Conservation (phyloP, 2,329 filamentous ascomycete genomes). For the Colletotrichum tanaceti region DNA sequence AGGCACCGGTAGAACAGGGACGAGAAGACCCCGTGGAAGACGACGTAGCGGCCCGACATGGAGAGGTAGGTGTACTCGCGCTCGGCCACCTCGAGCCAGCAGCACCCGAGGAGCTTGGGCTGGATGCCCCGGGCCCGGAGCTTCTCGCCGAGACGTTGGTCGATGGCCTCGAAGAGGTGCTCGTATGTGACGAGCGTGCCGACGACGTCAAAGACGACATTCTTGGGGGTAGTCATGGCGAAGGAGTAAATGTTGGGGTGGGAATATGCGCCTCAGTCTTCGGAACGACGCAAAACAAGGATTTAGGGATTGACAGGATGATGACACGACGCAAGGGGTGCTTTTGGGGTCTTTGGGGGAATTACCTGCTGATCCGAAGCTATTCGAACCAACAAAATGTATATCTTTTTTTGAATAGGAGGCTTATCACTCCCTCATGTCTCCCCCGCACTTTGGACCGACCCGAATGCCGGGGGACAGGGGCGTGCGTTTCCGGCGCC, state of each 20-base stretch:
- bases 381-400: not conserved
- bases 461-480: not conserved
- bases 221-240: slow-evolving; percentile 46
- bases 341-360: too few relatives aligned
- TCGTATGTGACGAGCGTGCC: slow-evolving; percentile 62
- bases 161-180: slow-evolving; percentile 55
- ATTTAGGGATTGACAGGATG: not conserved
- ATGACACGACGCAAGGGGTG: not conserved
- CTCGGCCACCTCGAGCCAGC: slow-evolving; percentile 61
- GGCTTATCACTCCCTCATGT: slow-evolving; percentile 2
- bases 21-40: slow-evolving; percentile 56
- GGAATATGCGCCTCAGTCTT: too few relatives aligned
- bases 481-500: not conserved
- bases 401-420: slow-evolving; percentile 24
- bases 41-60: slow-evolving; percentile 56
- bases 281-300: not conserved
- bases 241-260: too few relatives aligned
- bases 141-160: slow-evolving; percentile 54
- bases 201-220: slow-evolving; percentile 65
- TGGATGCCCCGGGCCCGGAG: slow-evolving; percentile 55
- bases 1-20: slow-evolving; percentile 62
- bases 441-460: slow-evolving; percentile 25
- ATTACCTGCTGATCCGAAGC: not conserved
- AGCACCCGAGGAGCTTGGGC: slow-evolving; percentile 57
- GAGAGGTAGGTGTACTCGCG: slow-evolving; percentile 63